Evolutionary conservation across 1,139 yeast species (phyloP), one percentile per base, ranked within the genome.

Genomic region (Zygosaccharomyces pseudobailii): DNA sequence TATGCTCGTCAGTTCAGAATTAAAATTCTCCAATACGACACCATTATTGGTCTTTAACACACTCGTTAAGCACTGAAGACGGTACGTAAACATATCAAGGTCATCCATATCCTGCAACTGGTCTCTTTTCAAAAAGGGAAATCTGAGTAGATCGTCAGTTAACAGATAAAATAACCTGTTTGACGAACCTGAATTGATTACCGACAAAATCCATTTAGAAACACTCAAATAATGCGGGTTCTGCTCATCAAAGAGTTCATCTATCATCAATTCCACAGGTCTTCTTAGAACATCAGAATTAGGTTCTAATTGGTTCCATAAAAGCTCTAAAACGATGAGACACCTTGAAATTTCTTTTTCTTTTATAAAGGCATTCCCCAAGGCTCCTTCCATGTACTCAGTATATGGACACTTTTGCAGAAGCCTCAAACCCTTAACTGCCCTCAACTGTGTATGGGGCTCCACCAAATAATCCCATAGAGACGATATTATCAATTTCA

Each of bases 211-310:
- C 80, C 92, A 86, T 47, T 78, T 75, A 5, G 73, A 64, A 1
- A 81, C 78, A n/a, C 74, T 68, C 4, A 77, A 61, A 28, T 70
- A 68, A 43, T 72, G 69, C 24, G 75, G 71, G 13, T 70, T 69
- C 42, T 74, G 64, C 2, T 69, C 62, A 33, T 71, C 74, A 30
- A 67, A 61, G 20, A 86, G 61, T 42, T 79, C 85, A 59, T 88
- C 96, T 19, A 87, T 61, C 9, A 87, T 68, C 4, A 87, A 60
- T 51, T 82, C 80, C n/a, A 88, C 65, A 0, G 95, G 92, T 48
- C 84, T 72, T 9, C 75, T 70, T 21, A 88, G 66, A 6, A 89
- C 68, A 0, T 67, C 56, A 10, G 68, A 63, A 37, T 61, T 60
- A 8, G 73, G 75, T 49, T 67, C 71, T 0, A 85, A 72, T 55